Percentiles rank a stretch among this genome's conserved stretches.
Conservation (phyloP, 2,329 filamentous ascomycete genomes). For the Alternaria triticina region DNA sequence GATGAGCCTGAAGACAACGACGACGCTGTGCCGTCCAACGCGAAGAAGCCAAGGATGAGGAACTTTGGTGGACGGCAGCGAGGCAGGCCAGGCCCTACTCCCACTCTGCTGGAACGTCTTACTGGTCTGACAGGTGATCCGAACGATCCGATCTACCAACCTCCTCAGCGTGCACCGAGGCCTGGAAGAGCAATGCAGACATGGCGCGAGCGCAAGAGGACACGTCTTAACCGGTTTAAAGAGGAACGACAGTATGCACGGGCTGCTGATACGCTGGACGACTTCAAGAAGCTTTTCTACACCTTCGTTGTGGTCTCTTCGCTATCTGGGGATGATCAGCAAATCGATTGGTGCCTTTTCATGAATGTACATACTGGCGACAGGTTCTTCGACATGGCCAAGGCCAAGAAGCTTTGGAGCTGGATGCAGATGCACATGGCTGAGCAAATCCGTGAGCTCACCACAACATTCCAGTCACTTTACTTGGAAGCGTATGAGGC, state of each 20-base stretch:
- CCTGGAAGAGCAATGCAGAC: not conserved
- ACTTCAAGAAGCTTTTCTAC: slow-evolving; percentile 41
- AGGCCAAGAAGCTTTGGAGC: slow-evolving; percentile 48
- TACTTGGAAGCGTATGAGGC: slow-evolving; percentile 72
- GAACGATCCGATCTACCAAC: slow-evolving; percentile 35
- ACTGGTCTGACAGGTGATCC: slow-evolving; percentile 44
- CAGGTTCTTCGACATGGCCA: slow-evolving; percentile 39
- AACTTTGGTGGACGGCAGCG: slow-evolving; percentile 7
- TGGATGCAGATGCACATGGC: slow-evolving; percentile 43
- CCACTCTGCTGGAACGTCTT: slow-evolving; percentile 43
- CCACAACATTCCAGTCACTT: slow-evolving; percentile 67
- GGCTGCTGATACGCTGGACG: slow-evolving; percentile 26
- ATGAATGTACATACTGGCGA: slow-evolving; percentile 47
- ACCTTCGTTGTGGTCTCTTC: slow-evolving; percentile 40
- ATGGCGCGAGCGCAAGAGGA: slow-evolving; percentile 24
- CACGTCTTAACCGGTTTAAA: slow-evolving; percentile 11
- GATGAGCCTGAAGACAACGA: slow-evolving; percentile 3
- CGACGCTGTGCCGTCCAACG: not conserved
- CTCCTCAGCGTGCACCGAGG: slow-evolving; percentile 13
- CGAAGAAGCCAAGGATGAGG: slow-evolving; percentile 10
- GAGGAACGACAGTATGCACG: slow-evolving; percentile 25
- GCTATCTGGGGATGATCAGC: slow-evolving; percentile 45
- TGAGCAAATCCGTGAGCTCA: slow-evolving; percentile 62
- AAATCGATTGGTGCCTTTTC: slow-evolving; percentile 53
- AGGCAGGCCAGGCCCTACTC: slow-evolving; percentile 14